Base-by-base conservation (phyloP, 768 basidiomycete genomes). In the Tulasnella sp. region DNA sequence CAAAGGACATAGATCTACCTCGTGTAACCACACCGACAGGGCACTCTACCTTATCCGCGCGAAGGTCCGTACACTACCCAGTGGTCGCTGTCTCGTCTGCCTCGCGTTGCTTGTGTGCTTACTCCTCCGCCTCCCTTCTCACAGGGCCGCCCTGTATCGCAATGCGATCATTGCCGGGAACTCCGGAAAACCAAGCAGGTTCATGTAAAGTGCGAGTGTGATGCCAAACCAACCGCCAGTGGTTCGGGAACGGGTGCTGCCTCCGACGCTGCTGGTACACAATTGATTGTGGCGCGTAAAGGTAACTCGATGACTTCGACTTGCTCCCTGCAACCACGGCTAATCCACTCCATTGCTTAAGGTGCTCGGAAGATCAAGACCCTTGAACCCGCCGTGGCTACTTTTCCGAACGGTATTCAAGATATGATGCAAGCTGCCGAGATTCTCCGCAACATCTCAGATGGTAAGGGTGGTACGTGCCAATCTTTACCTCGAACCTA, bases 11-110 rank as follows among this genome's bases (percentile, higher is more conserved):
- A 82, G 92, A 52, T 92, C 91, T 11, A 90, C 89, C 2, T 80
- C 80, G 12, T 96, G 92, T 68, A 77, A 78, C 46, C 92, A 96
- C 66, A 81, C 81, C 29, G 86, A 90, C 63, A 75, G 92, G 17
- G 89, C 90, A 3, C 74, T 96, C n/a, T 91, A 87, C 61, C 88
- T 93, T 68, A 82, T 94, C 58, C 88, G 91, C 75, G 87, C 85
- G 74, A 92, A 57, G 55, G 55, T 34, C 29, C 4, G 21, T 34
- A 3, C 29, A 1, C n/a, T n/a, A n/a, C n/a, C n/a, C n/a, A n/a
- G n/a, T n/a, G n/a, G n/a, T n/a, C n/a, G 12, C n/a, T 23, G 19
- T 15, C 39, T 2, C 11, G 6, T 53, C 37, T 1, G 3, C 6
- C 17, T 1, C 15, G 14, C 52, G 11, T 27, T 23, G 14, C n/a